These are phyloP conservation scores for Aurinia saxatilis DNA, from an alignment of 345 rosid genomes.

Conservation along the genomic window DNA sequence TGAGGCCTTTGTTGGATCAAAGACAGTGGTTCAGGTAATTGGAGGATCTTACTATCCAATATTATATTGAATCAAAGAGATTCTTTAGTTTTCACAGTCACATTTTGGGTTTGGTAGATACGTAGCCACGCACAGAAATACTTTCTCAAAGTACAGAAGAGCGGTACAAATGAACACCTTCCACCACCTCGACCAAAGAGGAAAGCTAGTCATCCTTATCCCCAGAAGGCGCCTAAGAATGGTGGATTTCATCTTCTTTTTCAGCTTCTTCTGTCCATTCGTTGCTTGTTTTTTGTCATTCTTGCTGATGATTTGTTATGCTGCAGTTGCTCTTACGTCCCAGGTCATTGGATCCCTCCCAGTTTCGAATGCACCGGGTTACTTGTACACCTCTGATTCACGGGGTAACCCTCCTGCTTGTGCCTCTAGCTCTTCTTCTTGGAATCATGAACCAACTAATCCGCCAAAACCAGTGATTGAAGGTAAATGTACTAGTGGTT, in stretches of 20 bases:
- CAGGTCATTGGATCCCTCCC: conserved; percentile 39
- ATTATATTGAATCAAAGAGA: not conserved
- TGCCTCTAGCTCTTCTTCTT: conserved; percentile 40
- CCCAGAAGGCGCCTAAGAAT: conserved; percentile 77
- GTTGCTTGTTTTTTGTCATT: not conserved
- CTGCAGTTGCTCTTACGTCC: conserved; percentile 41
- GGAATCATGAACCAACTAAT: conserved; percentile 12
- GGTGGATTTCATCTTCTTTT: conserved; percentile 28
- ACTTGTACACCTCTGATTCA: conserved; percentile 38
- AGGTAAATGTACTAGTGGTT: conserved; percentile 28
- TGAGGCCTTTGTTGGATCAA: conserved; percentile 92
- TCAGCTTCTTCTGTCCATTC: not conserved
- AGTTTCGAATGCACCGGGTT: conserved; percentile 36
- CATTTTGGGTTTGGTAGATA: conserved; percentile 43
- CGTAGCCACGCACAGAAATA: conserved; percentile 97
- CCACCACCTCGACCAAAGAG: conserved; percentile 98
- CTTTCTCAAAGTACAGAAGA: conserved; percentile 87
- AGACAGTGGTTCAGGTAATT: conserved; percentile 85
- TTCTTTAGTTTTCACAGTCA: not conserved
- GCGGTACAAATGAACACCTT: conserved; percentile 71
- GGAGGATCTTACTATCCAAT: not conserved
- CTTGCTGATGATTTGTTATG: conserved; percentile 10
- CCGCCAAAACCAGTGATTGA: conserved; percentile 22
- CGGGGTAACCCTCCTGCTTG: conserved; percentile 33
- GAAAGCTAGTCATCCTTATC: conserved; percentile 91